Evolutionary conservation across 352 stramenopile species (phyloP).

Genomic region (Phytopythium ostracodes): DNA sequence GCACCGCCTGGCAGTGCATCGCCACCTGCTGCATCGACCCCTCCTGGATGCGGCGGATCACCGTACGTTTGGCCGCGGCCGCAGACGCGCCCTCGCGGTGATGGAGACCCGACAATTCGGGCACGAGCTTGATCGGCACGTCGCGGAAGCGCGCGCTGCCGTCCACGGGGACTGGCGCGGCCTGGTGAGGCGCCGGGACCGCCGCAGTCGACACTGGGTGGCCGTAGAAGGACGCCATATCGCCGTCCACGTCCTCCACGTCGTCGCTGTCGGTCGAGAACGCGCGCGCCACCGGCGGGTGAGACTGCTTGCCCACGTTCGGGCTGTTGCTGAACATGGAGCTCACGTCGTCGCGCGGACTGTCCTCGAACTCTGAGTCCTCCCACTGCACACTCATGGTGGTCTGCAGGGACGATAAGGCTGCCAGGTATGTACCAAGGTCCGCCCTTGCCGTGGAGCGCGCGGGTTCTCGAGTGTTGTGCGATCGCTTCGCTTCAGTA

Average conservation of each 20-base stretch:
- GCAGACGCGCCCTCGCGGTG: conserved; percentile 17
- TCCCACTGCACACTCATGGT: conserved; percentile 45
- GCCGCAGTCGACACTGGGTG: conserved; percentile 11
- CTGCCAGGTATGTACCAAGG: too few relatives aligned
- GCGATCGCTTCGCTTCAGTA: neutral
- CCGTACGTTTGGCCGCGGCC: conserved; percentile 54
- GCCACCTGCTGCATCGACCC: conserved; percentile 74
- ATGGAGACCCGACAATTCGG: conserved; percentile 17
- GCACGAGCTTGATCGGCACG: conserved; percentile 49
- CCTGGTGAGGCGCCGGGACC: neutral
- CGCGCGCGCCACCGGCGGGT: conserved; percentile 24
- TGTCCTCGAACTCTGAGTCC: conserved; percentile 77
- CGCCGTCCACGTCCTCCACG: conserved; percentile 27
- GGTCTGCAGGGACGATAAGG: too few relatives aligned
- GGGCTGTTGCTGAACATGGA: conserved; percentile 75
- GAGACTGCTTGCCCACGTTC: conserved; percentile 19
- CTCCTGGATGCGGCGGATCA: conserved; percentile 72
- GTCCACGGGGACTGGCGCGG: conserved; percentile 15
- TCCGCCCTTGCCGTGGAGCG: conserved; percentile 11
- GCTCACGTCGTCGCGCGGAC: conserved; percentile 56
- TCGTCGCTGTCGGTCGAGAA: conserved; percentile 40
- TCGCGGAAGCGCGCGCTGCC: conserved; percentile 41
- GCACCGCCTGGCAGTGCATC: conserved; percentile 66
- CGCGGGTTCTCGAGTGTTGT: neutral
- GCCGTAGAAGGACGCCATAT: conserved; percentile 41